Evolutionary conservation across 2,329 filamentous ascomycete genomes (phyloP).

Genomic region (Endoconidiophora laricicola): DNA sequence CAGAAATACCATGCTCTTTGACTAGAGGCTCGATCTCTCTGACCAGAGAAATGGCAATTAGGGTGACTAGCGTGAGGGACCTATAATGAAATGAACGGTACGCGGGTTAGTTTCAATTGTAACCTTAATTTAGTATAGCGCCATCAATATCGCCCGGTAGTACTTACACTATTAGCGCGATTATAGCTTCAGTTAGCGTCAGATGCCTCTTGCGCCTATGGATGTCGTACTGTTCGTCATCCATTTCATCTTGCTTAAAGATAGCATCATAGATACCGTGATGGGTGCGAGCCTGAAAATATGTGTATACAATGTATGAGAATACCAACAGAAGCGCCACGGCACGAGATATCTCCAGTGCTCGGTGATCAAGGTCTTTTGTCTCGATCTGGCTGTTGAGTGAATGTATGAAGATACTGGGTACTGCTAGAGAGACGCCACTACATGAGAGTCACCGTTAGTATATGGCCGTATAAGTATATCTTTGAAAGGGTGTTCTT

Average conservation of each 20-base stretch:
- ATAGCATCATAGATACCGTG: conserved; percentile 62
- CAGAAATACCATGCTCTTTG: conserved; percentile 27
- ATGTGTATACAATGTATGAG: conserved; percentile 49
- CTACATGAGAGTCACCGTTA: conserved; percentile 14
- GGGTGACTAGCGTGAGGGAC: conserved; percentile 50
- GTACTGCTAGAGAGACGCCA: conserved; percentile 25
- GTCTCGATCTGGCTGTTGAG: conserved; percentile 19
- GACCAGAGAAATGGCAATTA: conserved; percentile 61
- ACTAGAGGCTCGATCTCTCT: conserved; percentile 49
- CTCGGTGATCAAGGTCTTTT: conserved; percentile 31
- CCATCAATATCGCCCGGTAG: background rate
- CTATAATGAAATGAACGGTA: conserved; percentile 21
- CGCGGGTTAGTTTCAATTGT: background rate
- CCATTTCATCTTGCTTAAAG: conserved; percentile 52
- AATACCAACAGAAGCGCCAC: conserved; percentile 55
- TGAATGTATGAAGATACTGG: conserved; percentile 39
- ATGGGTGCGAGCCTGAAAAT: conserved; percentile 62
- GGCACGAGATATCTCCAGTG: conserved; percentile 51
- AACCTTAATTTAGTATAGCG: background rate
- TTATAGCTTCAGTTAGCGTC: conserved; percentile 54
- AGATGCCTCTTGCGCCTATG: conserved; percentile 49
- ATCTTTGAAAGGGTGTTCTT: conserved; percentile 24
- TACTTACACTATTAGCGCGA: conserved; percentile 34
- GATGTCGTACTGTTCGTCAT: conserved; percentile 42
- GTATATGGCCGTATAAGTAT: background rate